phyloP scores from a whole-genome alignment of 2,329 filamentous ascomycete genomes.

The Didymella glomerata region DNA sequence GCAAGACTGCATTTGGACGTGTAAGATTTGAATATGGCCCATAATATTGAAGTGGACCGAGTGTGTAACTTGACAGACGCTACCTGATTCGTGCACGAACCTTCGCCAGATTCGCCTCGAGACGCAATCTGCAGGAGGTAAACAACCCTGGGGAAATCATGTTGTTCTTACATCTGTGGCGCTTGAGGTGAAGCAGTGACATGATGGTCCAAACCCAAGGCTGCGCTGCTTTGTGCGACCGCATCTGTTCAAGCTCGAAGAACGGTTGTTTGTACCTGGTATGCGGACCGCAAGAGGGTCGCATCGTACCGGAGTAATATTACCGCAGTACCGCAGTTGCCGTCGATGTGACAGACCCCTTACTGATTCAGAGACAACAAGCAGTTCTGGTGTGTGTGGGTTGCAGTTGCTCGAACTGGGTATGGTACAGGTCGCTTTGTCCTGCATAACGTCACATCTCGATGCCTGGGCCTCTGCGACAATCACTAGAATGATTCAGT shows the following conservation, averaged over 20 bases:
- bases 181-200: neutral
- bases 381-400: neutral
- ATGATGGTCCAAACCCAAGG: neutral
- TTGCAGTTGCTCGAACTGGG: neutral
- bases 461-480: neutral
- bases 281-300: conserved; percentile 2
- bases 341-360: neutral
- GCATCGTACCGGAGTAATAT: conserved; percentile 3
- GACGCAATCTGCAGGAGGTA: neutral
- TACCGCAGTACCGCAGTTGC: neutral
- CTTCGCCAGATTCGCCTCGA: neutral
- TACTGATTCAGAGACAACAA: neutral
- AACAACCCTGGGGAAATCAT: neutral
- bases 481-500: neutral
- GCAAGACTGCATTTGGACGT: conserved; percentile 11
- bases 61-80: conserved; percentile 12
- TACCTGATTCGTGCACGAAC: conserved; percentile 16
- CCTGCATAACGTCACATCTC: neutral
- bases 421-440: neutral
- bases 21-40: conserved; percentile 8
- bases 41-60: conserved; percentile 9
- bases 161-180: neutral
- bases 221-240: neutral
- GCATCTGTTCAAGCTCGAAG: conserved; percentile 1
- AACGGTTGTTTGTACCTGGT: neutral